Conservation (phyloP, 169 alveolate species). For the Plasmodium adleri region DNA sequence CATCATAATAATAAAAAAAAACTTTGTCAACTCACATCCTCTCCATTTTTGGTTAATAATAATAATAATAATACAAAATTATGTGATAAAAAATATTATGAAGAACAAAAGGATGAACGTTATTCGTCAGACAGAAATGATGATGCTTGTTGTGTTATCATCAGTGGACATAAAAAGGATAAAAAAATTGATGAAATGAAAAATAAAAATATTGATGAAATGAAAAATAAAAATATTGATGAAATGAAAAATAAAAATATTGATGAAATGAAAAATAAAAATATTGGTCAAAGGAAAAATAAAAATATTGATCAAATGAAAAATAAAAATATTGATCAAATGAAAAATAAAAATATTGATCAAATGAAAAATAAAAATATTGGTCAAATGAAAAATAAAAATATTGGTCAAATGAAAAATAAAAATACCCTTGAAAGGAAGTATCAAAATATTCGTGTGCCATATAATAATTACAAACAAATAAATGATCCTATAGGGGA, state of each 20-base stretch:
- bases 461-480: too few relatives aligned
- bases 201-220: not conserved
- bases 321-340: not conserved
- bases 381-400: not conserved
- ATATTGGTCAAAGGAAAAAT: not conserved
- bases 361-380: not conserved
- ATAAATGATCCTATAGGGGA: too few relatives aligned
- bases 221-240: not conserved
- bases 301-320: not conserved
- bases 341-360: not conserved
- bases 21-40: too few relatives aligned
- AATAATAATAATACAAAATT: too few relatives aligned
- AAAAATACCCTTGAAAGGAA: not conserved
- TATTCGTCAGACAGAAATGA: too few relatives aligned
- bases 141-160: too few relatives aligned
- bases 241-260: not conserved
- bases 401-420: not conserved
- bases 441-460: too few relatives aligned
- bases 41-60: too few relatives aligned
- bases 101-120: not conserved
- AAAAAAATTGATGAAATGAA: not conserved
- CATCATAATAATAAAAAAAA: too few relatives aligned
- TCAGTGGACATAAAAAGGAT: not conserved
- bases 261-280: not conserved
- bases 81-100: not conserved